Conservation (phyloP, 1,284 basidiomycete genomes). For the Rhodotorula sp. region DNA sequence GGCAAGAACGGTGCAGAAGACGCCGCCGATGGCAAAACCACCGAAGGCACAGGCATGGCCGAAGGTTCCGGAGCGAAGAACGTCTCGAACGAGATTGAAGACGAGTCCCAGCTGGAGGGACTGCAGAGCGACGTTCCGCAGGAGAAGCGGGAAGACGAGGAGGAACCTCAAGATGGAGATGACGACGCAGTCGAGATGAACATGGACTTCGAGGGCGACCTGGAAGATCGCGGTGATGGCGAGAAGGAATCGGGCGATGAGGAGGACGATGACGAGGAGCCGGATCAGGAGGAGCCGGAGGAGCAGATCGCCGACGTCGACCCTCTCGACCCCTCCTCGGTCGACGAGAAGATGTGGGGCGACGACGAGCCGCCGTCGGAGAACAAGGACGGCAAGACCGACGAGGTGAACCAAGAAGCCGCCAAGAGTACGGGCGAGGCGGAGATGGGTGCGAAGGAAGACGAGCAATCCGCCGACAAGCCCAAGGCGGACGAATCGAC, state of each 20-base stretch:
- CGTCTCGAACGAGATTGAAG: constrained; percentile 86
- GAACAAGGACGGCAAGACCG: constrained; percentile 54
- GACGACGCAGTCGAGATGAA: constrained; percentile 57
- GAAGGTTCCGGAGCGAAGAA: constrained; percentile 80
- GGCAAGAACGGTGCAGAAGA: constrained; percentile 52
- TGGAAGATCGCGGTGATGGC: constrained; percentile 67
- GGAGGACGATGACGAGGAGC: constrained; percentile 50
- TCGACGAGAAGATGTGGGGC: constrained; percentile 97
- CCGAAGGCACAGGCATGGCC: constrained; percentile 79
- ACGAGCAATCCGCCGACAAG: constrained; percentile 52
- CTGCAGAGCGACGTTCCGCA: constrained; percentile 71
- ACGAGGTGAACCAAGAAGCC: constrained; percentile 55
- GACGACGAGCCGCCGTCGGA: constrained; percentile 61
- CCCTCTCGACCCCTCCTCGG: constrained; percentile 75
- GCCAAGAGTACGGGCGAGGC: constrained; percentile 61
- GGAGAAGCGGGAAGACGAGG: constrained; percentile 59
- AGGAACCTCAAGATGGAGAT: constrained; percentile 58
- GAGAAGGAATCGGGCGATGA: constrained; percentile 59
- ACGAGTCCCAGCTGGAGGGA: constrained; percentile 95
- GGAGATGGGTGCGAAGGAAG: constrained; percentile 74
- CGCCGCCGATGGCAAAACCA: constrained; percentile 55
- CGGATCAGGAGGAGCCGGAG: constrained; percentile 60
- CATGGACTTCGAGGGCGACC: constrained; percentile 46
- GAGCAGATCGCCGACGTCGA: constrained; percentile 84
- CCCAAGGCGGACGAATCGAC: constrained; percentile 52